A percentile compares a stretch with the other conserved stretches of the same genome.
Evolutionary conservation across 257 asterid species (phyloP).

Genomic region (Ophiorrhiza pumila): DNA sequence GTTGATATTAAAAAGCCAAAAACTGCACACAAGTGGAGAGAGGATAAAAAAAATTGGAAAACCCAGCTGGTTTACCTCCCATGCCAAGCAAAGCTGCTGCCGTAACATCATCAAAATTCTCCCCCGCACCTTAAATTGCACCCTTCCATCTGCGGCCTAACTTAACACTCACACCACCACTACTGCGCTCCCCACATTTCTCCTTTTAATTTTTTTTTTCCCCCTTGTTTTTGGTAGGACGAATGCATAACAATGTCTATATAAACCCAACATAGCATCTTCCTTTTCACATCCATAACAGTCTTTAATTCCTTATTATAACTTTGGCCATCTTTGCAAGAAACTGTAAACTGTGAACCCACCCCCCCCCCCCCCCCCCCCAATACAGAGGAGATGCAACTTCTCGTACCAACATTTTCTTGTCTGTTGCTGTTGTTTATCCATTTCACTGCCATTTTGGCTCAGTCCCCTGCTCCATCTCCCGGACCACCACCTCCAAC

Average conservation of each 20-base stretch:
- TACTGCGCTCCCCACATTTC: constrained; percentile 1
- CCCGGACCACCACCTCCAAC: constrained; percentile 45
- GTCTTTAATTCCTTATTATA: too few relatives aligned
- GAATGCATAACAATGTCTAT: too few relatives aligned
- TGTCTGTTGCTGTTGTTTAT: constrained; percentile 24
- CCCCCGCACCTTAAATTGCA: constrained; percentile 33
- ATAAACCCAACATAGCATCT: neutral
- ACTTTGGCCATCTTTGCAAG: too few relatives aligned
- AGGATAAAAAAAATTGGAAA: neutral
- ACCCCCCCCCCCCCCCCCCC: too few relatives aligned
- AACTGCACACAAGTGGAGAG: too few relatives aligned
- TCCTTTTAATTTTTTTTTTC: too few relatives aligned
- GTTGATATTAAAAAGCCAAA: too few relatives aligned
- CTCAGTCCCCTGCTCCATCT: constrained; percentile 29
- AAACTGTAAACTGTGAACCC: too few relatives aligned
- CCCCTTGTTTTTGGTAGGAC: too few relatives aligned
- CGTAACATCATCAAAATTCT: constrained; percentile 29
- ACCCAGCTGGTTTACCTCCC: constrained; percentile 25
- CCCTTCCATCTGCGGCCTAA: constrained; percentile 16
- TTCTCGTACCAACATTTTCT: constrained; percentile 1
- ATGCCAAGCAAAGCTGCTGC: constrained; percentile 45
- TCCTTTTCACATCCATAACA: neutral
- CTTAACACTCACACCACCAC: neutral
- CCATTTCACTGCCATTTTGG: constrained; percentile 15
- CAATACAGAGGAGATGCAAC: constrained; percentile 7